These are phyloP conservation scores for Herpetomonas tarakana DNA, from an alignment of 208 protist species.

Conservation along the genomic window DNA sequence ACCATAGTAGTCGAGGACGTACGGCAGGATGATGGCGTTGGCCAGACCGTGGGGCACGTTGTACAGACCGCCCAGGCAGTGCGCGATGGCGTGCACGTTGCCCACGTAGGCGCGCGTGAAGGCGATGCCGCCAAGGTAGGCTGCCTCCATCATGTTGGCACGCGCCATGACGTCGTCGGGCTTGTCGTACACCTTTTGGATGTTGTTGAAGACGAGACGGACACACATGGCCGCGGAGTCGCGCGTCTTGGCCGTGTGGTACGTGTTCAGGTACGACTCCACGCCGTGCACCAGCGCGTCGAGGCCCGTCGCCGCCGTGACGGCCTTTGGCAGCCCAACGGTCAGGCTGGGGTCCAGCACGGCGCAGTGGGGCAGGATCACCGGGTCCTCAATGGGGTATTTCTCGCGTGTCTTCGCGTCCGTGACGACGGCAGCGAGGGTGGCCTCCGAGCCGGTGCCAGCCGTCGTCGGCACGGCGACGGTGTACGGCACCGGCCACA, in stretches of 20 bases:
- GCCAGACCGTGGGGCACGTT: conserved; percentile 78
- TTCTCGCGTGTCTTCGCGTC: conserved; percentile 45
- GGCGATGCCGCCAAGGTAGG: conserved; percentile 77
- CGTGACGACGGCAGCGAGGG: conserved; percentile 72
- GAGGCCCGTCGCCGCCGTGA: conserved; percentile 80
- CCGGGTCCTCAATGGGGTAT: conserved; percentile 56
- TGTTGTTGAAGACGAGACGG: conserved; percentile 50
- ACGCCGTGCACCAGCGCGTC: conserved; percentile 84
- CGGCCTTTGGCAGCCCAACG: conserved; percentile 57
- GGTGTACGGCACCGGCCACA: conserved; percentile 44
- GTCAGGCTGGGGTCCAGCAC: conserved; percentile 80
- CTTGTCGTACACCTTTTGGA: conserved; percentile 45
- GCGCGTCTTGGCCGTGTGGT: conserved; percentile 44
- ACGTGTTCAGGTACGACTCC: conserved; percentile 68
- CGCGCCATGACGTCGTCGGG: conserved; percentile 42
- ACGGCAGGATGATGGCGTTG: conserved; percentile 77
- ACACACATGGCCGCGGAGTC: conserved; percentile 36
- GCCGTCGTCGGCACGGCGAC: conserved; percentile 81
- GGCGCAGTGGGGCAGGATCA: conserved; percentile 62
- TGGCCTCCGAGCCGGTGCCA: conserved; percentile 87
- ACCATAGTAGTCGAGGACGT: conserved; percentile 64
- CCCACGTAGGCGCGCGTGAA: conserved; percentile 88
- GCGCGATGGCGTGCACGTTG: conserved; percentile 78
- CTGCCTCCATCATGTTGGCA: conserved; percentile 68
- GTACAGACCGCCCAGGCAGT: conserved; percentile 72